Percentiles rank a stretch among this genome's conserved stretches.
Evolutionary conservation across 106 monocot species (phyloP).

Genomic region (Dendrobium nobile): DNA sequence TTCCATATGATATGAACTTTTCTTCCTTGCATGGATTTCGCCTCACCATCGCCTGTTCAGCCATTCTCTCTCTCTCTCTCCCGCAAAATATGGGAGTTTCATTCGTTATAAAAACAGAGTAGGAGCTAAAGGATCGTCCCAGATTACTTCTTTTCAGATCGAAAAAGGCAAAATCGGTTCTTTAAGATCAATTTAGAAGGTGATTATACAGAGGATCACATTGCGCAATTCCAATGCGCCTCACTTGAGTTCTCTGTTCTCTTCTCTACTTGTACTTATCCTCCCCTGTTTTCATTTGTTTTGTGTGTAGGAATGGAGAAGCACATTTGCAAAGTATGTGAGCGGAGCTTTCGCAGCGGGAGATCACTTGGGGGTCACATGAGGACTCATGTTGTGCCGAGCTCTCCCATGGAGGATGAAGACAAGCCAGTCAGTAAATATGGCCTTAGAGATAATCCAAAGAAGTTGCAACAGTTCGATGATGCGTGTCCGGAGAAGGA

Average conservation of each 20-base stretch:
- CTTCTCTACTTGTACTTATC: no score
- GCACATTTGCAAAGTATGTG: constrained; percentile 33
- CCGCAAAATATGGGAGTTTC: background rate
- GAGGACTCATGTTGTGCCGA: constrained; percentile 25
- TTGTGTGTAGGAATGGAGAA: constrained; percentile 3
- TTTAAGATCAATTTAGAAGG: background rate
- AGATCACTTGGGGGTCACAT: constrained; percentile 48
- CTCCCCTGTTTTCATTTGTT: background rate
- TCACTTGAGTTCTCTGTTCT: background rate
- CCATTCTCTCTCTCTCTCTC: background rate
- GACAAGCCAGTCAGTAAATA: background rate
- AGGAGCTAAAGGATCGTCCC: no score
- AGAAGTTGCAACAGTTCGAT: background rate
- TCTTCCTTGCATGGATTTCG: background rate
- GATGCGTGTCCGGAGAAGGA: background rate
- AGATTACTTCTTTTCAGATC: background rate
- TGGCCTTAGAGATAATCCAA: background rate
- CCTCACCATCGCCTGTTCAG: no score
- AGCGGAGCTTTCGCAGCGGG: constrained; percentile 28
- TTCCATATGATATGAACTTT: no score
- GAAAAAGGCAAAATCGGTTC: no score
- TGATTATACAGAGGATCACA: background rate
- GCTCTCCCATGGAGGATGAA: background rate
- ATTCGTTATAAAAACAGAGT: no score
- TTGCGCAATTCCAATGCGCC: background rate